Percentiles rank a stretch among this genome's conserved stretches.
Conservation (phyloP, 2,329 filamentous ascomycete genomes). For the Fusarium palustre region DNA sequence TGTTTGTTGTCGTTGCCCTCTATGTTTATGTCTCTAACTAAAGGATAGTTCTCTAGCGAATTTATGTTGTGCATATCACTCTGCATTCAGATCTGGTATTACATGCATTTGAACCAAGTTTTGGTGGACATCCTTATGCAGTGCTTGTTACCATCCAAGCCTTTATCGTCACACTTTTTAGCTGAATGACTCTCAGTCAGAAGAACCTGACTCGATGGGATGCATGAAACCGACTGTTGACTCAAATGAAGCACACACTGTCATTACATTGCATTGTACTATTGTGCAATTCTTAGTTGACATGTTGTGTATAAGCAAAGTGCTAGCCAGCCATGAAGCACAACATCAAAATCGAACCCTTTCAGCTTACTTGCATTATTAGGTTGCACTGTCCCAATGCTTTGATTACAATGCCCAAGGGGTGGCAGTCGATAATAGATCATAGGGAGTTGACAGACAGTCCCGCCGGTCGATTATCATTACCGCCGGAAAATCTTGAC, state of each 20-base stretch:
- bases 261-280: neutral
- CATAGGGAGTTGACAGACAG: constrained; percentile 10
- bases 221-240: constrained; percentile 29
- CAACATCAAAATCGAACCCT: constrained; percentile 12
- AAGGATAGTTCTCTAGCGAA: constrained; percentile 19
- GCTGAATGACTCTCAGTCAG: constrained; percentile 25
- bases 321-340: constrained; percentile 12
- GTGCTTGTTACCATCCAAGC: constrained; percentile 8
- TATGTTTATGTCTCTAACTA: constrained; percentile 24
- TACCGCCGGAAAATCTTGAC: constrained; percentile 34
- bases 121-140: neutral
- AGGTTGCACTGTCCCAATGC: constrained; percentile 35
- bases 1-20: constrained; percentile 8
- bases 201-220: constrained; percentile 31
- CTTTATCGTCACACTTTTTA: constrained; percentile 5
- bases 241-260: constrained; percentile 15
- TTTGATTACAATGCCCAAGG: constrained; percentile 15
- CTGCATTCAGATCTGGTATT: constrained; percentile 40
- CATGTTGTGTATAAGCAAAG: constrained; percentile 12
- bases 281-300: constrained; percentile 18
- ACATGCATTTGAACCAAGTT: constrained; percentile 27
- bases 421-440: neutral
- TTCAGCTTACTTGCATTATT: constrained; percentile 26
- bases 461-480: constrained; percentile 27
- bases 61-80: constrained; percentile 46